phyloP scores from a whole-genome alignment of 2,329 filamentous ascomycete species.

The Cladosporium sp. region DNA sequence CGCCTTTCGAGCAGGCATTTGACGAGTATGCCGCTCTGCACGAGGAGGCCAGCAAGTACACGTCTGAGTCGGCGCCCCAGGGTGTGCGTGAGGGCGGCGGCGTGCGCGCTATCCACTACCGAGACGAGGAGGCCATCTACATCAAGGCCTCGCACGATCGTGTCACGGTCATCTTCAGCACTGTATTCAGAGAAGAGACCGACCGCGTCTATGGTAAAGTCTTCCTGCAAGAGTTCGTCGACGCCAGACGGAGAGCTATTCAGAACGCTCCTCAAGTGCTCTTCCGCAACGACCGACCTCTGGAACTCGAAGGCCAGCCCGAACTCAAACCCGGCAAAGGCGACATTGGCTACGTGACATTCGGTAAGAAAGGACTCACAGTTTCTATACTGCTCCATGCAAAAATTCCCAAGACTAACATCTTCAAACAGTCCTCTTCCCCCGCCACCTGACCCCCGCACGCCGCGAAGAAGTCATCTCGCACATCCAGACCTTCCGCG shows the following conservation, averaged over 20 bases:
- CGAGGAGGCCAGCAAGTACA: conserved; percentile 87
- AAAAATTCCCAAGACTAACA: no score
- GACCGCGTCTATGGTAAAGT: conserved; percentile 97
- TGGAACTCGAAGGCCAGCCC: conserved; percentile 82
- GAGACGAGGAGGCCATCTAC: conserved; percentile 97
- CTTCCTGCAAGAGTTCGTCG: conserved; percentile 97
- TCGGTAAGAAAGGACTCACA: conserved; percentile 57
- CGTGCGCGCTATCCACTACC: conserved; percentile 95
- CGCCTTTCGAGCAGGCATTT: conserved; percentile 95
- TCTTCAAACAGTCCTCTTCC: conserved; percentile 95
- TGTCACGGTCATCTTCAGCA: conserved; percentile 98
- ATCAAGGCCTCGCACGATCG: conserved; percentile 96
- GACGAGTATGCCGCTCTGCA: conserved; percentile 82
- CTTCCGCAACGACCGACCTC: conserved; percentile 88
- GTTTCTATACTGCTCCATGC: no score
- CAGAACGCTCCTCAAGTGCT: conserved; percentile 98
- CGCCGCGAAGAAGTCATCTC: conserved; percentile 93
- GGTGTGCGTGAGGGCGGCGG: conserved; percentile 84
- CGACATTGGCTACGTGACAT: conserved; percentile 95
- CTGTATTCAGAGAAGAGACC: conserved; percentile 95
- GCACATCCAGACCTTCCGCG: conserved; percentile 98
- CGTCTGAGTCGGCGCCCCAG: conserved; percentile 87
- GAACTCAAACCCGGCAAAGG: conserved; percentile 75
- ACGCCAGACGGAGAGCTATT: conserved; percentile 87
- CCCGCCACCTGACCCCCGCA: conserved; percentile 75